Conservation (phyloP, 768 basidiomycete species). For the Lentinula boryana region DNA sequence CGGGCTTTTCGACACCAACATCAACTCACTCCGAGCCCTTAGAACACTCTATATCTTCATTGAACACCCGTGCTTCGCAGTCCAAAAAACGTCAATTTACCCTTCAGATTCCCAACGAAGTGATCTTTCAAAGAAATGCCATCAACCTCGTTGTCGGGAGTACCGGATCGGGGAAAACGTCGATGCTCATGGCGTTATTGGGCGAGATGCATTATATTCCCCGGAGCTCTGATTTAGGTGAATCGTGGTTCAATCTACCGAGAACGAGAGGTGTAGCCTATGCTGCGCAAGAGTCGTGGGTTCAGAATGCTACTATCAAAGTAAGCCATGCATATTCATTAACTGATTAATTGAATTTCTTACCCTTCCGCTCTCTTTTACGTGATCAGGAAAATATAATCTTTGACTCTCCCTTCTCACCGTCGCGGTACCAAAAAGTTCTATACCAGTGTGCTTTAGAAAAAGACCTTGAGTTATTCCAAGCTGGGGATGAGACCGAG, state of each 20-base stretch:
- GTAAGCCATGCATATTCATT: conserved; percentile 20
- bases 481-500: conserved; percentile 67
- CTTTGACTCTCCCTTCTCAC: conserved; percentile 73
- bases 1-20: not conserved
- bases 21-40: not conserved
- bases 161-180: conserved; percentile 45
- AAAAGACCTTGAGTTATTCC: conserved; percentile 61
- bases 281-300: conserved; percentile 83
- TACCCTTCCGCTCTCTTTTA: not conserved
- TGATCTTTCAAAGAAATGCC: conserved; percentile 44
- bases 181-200: conserved; percentile 59
- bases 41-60: not conserved
- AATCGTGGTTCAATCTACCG: conserved; percentile 68
- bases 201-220: conserved; percentile 66
- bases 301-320: conserved; percentile 72
- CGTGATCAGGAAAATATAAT: conserved; percentile 62
- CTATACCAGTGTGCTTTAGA: conserved; percentile 71
- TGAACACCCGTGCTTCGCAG: conserved; percentile 16
- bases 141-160: conserved; percentile 53
- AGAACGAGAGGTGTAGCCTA: conserved; percentile 66
- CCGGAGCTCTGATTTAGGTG: conserved; percentile 26
- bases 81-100: conserved; percentile 40
- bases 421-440: conserved; percentile 71
- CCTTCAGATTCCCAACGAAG: conserved; percentile 43
- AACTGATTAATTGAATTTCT: not conserved